phyloP scores from a whole-genome alignment of 805 yeast species.

The Wickerhamiella bombiphila region DNA sequence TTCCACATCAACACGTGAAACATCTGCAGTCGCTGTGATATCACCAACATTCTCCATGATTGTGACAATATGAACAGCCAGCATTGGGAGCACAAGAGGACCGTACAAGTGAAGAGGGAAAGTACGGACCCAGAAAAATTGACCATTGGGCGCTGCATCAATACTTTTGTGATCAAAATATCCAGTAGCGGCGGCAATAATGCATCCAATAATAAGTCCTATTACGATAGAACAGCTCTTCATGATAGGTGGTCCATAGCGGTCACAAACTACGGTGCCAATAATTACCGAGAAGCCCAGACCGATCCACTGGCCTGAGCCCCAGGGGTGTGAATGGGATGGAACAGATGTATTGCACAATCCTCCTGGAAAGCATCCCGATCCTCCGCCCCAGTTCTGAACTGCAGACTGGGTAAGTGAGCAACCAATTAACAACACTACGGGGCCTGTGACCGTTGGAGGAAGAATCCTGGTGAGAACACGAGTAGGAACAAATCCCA shows the following conservation, averaged over 20 bases:
- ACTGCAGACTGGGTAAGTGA: constrained; percentile 55
- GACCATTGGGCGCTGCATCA: constrained; percentile 61
- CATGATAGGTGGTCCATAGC: constrained; percentile 85
- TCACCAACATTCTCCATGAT: constrained; percentile 92
- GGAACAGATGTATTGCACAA: constrained; percentile 21
- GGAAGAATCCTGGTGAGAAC: constrained; percentile 61
- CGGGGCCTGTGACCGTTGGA: constrained; percentile 83
- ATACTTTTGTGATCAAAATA: constrained; percentile 48
- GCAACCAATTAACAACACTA: constrained; percentile 66
- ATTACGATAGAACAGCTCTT: constrained; percentile 79
- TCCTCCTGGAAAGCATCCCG: constrained; percentile 31
- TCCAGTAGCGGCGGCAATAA: constrained; percentile 78
- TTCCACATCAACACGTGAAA: constrained; percentile 66
- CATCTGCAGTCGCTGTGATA: constrained; percentile 83
- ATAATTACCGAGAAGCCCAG: constrained; percentile 68
- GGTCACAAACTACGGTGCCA: constrained; percentile 58
- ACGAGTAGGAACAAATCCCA: constrained; percentile 64
- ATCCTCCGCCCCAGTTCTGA: constrained; percentile 74
- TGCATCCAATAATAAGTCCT: constrained; percentile 74
- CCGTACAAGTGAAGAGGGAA: constrained; percentile 62
- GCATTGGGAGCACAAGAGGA: constrained; percentile 67
- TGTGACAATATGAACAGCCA: constrained; percentile 62
- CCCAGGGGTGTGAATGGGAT: constrained; percentile 47
- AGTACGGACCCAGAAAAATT: constrained; percentile 76
- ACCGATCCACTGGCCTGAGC: constrained; percentile 72